Evolutionary conservation across 352 stramenopile genomes (phyloP).

Genomic region (Phytophthora sp.): DNA sequence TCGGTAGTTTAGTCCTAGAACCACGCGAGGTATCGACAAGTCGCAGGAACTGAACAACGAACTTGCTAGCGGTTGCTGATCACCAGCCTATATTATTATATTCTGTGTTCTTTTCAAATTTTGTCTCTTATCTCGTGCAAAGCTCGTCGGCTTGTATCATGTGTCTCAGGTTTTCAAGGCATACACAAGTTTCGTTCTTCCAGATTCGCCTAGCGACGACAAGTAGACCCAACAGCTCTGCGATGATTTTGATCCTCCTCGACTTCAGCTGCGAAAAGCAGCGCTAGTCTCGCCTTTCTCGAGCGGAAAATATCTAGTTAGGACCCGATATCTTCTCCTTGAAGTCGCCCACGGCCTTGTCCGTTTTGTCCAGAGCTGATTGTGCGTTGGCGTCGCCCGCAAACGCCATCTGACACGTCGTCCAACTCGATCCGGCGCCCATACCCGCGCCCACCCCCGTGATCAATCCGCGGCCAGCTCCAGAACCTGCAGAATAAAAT

Average conservation of each 20-base stretch:
- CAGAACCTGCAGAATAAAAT: conserved; percentile 51
- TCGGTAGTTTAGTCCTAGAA: conserved; percentile 18
- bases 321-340: conserved; percentile 58
- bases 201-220: neutral
- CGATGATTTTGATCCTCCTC: conserved; percentile 2
- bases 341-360: conserved; percentile 78
- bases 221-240: neutral
- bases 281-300: conserved; percentile 1
- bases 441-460: conserved; percentile 76
- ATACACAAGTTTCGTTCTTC: neutral
- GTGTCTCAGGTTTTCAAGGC: neutral
- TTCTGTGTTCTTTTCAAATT: conserved; percentile 34
- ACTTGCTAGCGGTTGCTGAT: conserved; percentile 23
- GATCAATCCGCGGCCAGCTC: conserved; percentile 62
- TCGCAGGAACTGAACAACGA: conserved; percentile 20
- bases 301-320: conserved; percentile 32
- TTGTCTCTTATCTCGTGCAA: conserved; percentile 8
- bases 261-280: conserved; percentile 13
- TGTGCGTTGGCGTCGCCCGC: conserved; percentile 71
- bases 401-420: conserved; percentile 85
- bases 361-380: conserved; percentile 70
- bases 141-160: conserved; percentile 18
- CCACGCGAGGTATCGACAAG: conserved; percentile 7
- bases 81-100: conserved; percentile 60
- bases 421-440: conserved; percentile 84